These are phyloP conservation scores for Aegilops longissima DNA, from an alignment of 176 grass and related monocot species.

Conservation along the genomic window DNA sequence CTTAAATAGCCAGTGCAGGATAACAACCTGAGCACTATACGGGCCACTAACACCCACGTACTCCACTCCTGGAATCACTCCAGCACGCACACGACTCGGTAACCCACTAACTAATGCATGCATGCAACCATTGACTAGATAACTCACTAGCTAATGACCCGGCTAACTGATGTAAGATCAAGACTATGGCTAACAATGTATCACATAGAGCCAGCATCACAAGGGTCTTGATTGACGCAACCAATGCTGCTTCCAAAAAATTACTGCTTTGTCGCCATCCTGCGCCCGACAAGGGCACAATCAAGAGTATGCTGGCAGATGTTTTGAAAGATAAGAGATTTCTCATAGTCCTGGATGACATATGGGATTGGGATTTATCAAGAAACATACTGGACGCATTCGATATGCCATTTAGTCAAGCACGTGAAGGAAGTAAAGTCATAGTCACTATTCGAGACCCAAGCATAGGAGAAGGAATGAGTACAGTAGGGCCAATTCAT, in stretches of 20 bases:
- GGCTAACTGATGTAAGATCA: no score
- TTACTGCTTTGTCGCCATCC: neutral
- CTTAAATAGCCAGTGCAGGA: no score
- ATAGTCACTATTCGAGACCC: neutral
- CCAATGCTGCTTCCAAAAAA: neutral
- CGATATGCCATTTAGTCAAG: neutral
- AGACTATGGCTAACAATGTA: neutral
- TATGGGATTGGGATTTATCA: neutral
- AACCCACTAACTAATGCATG: no score
- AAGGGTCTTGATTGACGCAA: neutral
- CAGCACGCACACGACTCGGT: no score
- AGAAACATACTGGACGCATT: neutral
- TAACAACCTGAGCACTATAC: no score
- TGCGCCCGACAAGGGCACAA: neutral
- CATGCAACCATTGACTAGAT: no score
- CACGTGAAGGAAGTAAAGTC: neutral
- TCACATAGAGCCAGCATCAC: neutral
- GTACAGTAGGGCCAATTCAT: neutral
- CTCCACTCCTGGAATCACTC: no score
- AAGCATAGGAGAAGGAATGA: neutral
- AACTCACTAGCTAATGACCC: no score
- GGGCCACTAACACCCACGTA: no score
- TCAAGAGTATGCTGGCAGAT: neutral
- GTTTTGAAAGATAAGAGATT: neutral
- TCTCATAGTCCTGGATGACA: neutral